Base-by-base conservation (phyloP, 345 rosid genomes). In the Camelina sativa region DNA sequence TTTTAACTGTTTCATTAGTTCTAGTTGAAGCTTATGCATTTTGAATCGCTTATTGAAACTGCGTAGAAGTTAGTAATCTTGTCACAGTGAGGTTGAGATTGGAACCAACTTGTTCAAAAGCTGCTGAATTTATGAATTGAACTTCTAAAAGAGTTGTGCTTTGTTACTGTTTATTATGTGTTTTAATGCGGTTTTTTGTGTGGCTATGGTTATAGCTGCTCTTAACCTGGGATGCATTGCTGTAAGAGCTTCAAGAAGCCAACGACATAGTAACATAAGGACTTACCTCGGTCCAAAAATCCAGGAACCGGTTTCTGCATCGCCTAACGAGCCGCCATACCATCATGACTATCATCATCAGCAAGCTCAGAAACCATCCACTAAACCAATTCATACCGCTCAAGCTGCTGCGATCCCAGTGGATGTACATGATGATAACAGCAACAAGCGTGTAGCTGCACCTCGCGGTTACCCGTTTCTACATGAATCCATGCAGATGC, bases 201-300 rank as follows among this genome's bases (percentile, higher is more conserved):
- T 15, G 40, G 34, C 2, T 72, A 2, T 77, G 55, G 38, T 61
- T 80, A 92, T 80, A 95, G 99, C 99, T 74, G 98, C 97, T 43
- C 92, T 92, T 75, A 92, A 86, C 79, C 80, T 95, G 80, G 99
- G 99, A 47, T 95, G 99, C 72, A 72, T 89, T 80, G 90, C 93
- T 0, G 97, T 90, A 65, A 85, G 88, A 86, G 96, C 99, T 82
- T 90, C 98, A 5, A 90, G 99, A 85, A 92, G 99, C 82, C 96
- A 95, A 84, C 84, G 99, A 28, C 97, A 95, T 75, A 84, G 77
- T 73, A 88, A 84, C 82, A 88, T 87, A 54, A 88, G 98, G 88
- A 86, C 81, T 70, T 95, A 95, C 80, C 97, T 92, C 32, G 73
- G 82, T 66, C 89, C 92, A 11, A 87, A 85, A 83, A 48, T 81